A percentile compares a stretch with the other conserved stretches of the same genome.
Conservation (phyloP, 495 filamentous ascomycete species). For the Hypoxylon fragiforme region DNA sequence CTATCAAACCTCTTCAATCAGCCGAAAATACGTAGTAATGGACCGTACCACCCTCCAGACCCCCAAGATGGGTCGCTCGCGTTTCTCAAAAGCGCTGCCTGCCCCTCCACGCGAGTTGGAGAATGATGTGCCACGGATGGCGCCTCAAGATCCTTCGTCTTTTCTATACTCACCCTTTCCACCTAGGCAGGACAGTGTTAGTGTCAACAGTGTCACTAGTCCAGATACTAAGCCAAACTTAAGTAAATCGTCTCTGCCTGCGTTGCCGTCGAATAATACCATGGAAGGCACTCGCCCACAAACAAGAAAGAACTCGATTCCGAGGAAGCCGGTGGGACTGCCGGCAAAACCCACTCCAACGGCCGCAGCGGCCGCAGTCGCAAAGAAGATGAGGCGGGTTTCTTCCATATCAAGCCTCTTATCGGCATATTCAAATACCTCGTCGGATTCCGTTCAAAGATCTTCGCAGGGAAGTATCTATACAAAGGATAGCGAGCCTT, state of each 20-base stretch:
- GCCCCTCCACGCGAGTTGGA: slow-evolving; percentile 30
- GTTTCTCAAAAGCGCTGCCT: slow-evolving; percentile 44
- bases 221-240: slow-evolving; percentile 17
- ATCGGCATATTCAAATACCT: slow-evolving; percentile 50
- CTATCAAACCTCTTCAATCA: slow-evolving; percentile 21
- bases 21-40: slow-evolving; percentile 31
- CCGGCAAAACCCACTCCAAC: slow-evolving; percentile 25
- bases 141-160: slow-evolving; percentile 21
- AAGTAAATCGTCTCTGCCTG: slow-evolving; percentile 27
- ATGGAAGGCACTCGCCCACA: slow-evolving; percentile 14
- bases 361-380: slow-evolving; percentile 4
- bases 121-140: slow-evolving; percentile 18
- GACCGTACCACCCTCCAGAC: slow-evolving; percentile 29
- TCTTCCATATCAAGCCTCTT: slow-evolving; percentile 51
- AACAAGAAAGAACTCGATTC: slow-evolving; percentile 27
- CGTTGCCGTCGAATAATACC: slow-evolving; percentile 19
- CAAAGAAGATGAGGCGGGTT: slow-evolving; percentile 34
- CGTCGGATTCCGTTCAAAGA: slow-evolving; percentile 41
- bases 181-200: slow-evolving; percentile 33
- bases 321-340: slow-evolving; percentile 35
- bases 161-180: slow-evolving; percentile 29
- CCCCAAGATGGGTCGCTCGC: slow-evolving; percentile 38
- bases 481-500: slow-evolving; percentile 41
- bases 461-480: slow-evolving; percentile 40
- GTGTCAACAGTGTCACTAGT: slow-evolving; percentile 15